These are phyloP conservation scores for Xerocomus alliaceus DNA, from an alignment of 1,284 basidiomycete genomes.

Conservation along the genomic window DNA sequence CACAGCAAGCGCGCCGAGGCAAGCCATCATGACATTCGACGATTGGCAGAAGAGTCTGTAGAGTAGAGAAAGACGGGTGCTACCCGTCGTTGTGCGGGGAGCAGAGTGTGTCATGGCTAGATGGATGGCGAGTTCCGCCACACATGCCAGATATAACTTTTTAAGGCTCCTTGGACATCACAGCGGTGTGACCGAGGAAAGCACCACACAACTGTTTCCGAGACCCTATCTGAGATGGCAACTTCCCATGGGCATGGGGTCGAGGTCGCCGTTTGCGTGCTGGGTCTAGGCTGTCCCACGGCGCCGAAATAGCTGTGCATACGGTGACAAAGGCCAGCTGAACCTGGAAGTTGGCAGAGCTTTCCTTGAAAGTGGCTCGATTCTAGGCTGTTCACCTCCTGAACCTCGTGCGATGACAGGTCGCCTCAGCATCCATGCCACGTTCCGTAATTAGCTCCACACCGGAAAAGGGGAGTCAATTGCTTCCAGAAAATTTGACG, in stretches of 20 bases:
- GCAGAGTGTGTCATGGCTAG: conserved; percentile 6
- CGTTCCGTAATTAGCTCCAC: background rate
- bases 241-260: conserved; percentile 5
- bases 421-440: background rate
- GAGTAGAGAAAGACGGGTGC: background rate
- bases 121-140: background rate
- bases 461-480: conserved; percentile 3
- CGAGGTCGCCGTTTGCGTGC: background rate
- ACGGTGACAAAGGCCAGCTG: background rate
- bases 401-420: background rate
- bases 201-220: background rate
- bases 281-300: background rate
- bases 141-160: conserved; percentile 12
- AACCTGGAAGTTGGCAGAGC: background rate
- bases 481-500: background rate
- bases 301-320: background rate
- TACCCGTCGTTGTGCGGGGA: background rate
- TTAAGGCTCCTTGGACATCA: background rate
- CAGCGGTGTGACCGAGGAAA: background rate
- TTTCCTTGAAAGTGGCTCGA: background rate
- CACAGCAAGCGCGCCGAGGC: conserved; percentile 25
- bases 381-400: conserved; percentile 1
- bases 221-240: background rate
- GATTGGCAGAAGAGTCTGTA: background rate
- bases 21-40: conserved; percentile 8